Evolutionary conservation across 441 rosid genomes (phyloP).

Genomic region (Biscutella laevigata): DNA sequence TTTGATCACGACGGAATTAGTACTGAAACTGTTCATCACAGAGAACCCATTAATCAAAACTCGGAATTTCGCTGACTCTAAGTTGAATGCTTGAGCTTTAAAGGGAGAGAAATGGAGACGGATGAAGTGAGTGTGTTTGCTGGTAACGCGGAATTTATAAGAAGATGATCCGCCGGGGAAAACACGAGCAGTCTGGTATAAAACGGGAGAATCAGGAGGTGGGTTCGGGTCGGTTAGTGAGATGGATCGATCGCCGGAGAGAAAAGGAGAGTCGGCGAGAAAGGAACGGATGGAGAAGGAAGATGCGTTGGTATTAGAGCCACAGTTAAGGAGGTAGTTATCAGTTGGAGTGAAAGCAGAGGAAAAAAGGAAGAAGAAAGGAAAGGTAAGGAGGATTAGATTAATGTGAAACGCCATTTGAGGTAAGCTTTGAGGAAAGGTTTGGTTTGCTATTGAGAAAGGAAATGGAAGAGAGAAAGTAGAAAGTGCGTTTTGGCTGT

Average conservation of each 20-base stretch:
- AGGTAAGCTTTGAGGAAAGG: conserved; percentile 9
- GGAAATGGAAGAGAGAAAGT: background rate
- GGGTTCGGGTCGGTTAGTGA: conserved; percentile 44
- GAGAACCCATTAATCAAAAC: conserved; percentile 45
- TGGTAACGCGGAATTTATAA: conserved; percentile 37
- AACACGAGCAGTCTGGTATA: conserved; percentile 55
- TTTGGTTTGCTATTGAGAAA: background rate
- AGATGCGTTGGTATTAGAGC: conserved; percentile 45
- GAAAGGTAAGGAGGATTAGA: conserved; percentile 25
- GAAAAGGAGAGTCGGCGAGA: conserved; percentile 42
- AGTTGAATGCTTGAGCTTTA: conserved; percentile 34
- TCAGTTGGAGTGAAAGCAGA: conserved; percentile 52
- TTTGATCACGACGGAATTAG: conserved; percentile 36
- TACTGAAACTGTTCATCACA: conserved; percentile 36
- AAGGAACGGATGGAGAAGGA: conserved; percentile 44
- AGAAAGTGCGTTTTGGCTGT: conserved; percentile 28
- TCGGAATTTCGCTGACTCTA: conserved; percentile 44
- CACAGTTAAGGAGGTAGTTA: conserved; percentile 70
- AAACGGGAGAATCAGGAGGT: conserved; percentile 32
- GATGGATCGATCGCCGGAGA: conserved; percentile 37
- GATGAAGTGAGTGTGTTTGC: conserved; percentile 54
- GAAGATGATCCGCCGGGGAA: conserved; percentile 35
- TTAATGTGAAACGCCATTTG: conserved; percentile 23
- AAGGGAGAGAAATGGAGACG: conserved; percentile 91
- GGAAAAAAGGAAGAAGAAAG: conserved; percentile 23